A percentile compares a stretch with the other conserved stretches of the same genome.
Evolutionary conservation across 495 filamentous ascomycete species (phyloP).

Genomic region (Tuber borchii): DNA sequence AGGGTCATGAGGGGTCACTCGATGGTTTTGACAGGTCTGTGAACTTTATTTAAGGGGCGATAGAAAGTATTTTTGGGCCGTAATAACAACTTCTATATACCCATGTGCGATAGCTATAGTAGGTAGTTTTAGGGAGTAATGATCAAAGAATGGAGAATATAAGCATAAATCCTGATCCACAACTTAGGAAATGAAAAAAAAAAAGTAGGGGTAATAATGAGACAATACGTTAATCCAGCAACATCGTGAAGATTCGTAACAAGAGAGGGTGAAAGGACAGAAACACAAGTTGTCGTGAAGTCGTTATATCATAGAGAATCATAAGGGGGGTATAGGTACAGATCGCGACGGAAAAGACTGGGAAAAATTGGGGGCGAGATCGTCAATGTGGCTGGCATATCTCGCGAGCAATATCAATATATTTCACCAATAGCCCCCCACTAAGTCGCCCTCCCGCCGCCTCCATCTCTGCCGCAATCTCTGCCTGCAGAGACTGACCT

Average conservation of each 20-base stretch:
- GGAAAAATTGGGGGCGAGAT: neutral
- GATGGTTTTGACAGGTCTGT: neutral
- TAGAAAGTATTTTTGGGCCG: neutral
- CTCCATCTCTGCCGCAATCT: neutral
- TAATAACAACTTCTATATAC: neutral
- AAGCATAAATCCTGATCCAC: neutral
- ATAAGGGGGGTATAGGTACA: neutral
- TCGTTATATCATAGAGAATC: neutral
- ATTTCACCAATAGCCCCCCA: neutral
- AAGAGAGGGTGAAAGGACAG: neutral
- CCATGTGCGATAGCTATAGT: neutral
- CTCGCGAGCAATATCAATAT: constrained; percentile 1
- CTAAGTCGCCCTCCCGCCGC: neutral
- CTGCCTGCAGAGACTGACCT: neutral
- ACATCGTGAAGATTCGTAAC: neutral
- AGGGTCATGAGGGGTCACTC: neutral
- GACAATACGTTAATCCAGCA: neutral
- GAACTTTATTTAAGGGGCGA: neutral
- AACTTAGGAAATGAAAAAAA: neutral
- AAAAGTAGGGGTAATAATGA: neutral
- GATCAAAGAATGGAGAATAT: neutral
- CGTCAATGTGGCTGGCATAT: neutral
- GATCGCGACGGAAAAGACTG: neutral
- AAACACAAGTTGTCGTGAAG: neutral
- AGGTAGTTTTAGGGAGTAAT: neutral